These are phyloP conservation scores for Rugonectria rugulosa DNA, from an alignment of 2,329 filamentous ascomycete genomes.

Conservation along the genomic window DNA sequence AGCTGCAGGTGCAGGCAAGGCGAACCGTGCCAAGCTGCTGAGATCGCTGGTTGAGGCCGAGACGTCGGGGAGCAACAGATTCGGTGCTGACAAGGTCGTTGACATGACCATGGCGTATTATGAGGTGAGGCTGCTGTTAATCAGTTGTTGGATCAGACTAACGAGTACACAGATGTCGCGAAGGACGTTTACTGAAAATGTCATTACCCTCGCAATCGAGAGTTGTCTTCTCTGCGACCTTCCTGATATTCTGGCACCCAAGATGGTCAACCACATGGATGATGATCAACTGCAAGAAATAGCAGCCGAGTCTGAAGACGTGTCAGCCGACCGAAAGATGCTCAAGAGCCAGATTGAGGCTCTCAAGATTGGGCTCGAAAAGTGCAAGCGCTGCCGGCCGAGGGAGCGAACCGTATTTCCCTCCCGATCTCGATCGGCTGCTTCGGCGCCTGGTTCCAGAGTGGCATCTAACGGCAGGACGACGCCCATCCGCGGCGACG, in stretches of 20 bases:
- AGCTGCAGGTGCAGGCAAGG: neutral
- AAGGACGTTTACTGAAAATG: constrained; percentile 55
- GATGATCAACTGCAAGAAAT: constrained; percentile 17
- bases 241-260: constrained; percentile 50
- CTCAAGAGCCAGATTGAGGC: no score
- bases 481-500: no score
- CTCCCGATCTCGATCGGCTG: no score
- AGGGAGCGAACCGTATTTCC: no score
- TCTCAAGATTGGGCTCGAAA: no score
- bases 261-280: constrained; percentile 37
- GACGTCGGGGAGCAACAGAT: constrained; percentile 36
- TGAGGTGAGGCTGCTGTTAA: constrained; percentile 40
- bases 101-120: constrained; percentile 56
- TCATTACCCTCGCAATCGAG: constrained; percentile 56
- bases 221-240: constrained; percentile 55
- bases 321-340: neutral
- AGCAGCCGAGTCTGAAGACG: constrained; percentile 18
- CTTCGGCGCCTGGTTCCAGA: no score
- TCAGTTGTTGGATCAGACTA: neutral
- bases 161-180: constrained; percentile 47
- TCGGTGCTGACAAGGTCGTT: constrained; percentile 49
- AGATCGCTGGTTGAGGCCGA: constrained; percentile 16
- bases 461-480: no score
- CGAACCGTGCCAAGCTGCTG: constrained; percentile 9
- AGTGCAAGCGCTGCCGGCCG: no score